phyloP scores from a whole-genome alignment of 2,329 filamentous ascomycete genomes.

The Juglanconis juglandina region DNA sequence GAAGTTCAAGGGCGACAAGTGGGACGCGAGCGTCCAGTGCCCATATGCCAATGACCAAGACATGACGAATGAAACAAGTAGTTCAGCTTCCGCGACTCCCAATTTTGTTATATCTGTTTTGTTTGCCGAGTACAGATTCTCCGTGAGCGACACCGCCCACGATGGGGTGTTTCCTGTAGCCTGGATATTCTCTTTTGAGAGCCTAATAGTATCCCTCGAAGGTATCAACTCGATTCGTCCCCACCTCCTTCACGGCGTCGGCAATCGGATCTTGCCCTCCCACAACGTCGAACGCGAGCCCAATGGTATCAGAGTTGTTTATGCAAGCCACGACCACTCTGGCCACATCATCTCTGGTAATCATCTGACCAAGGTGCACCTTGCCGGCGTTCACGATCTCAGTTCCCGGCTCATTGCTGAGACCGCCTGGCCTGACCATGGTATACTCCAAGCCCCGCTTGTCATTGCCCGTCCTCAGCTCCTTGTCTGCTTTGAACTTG shows the following conservation, averaged over 20 bases:
- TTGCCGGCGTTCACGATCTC: constrained; percentile 40
- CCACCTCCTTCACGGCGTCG: constrained; percentile 37
- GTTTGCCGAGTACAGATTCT: no score
- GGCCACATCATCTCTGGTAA: constrained; percentile 44
- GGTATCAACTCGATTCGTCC: constrained; percentile 29
- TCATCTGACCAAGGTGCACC: constrained; percentile 33
- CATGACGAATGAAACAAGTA: no score
- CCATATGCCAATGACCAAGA: no score
- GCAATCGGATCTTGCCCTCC: constrained; percentile 30
- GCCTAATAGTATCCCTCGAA: constrained; percentile 27
- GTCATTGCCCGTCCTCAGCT: constrained; percentile 35
- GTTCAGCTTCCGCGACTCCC: no score
- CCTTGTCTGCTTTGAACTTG: constrained; percentile 39
- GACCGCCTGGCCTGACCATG: constrained; percentile 39
- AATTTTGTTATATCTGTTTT: no score
- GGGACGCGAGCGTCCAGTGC: no score
- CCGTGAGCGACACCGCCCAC: no score
- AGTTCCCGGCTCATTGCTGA: constrained; percentile 34
- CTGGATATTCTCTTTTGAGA: no score
- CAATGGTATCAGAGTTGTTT: constrained; percentile 36
- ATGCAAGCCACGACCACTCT: constrained; percentile 37
- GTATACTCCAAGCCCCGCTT: constrained; percentile 40
- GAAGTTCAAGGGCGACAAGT: no score
- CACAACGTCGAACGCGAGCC: constrained; percentile 40
- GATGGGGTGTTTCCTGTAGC: no score